These are phyloP conservation scores for Eutypa lata DNA, from an alignment of 2,329 filamentous ascomycete species.

Conservation along the genomic window DNA sequence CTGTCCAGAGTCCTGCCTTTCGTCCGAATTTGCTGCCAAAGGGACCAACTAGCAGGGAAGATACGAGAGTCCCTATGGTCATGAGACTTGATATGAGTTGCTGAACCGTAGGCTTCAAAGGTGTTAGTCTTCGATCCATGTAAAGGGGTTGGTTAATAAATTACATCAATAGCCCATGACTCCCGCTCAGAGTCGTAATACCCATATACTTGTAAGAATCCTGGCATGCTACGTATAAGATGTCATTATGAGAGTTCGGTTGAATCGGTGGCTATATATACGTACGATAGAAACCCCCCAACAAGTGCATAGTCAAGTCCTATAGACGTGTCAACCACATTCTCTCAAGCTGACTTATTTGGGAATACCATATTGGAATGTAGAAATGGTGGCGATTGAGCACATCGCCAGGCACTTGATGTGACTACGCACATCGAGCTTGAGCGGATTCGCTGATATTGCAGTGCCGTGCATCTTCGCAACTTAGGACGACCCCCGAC, in stretches of 20 bases:
- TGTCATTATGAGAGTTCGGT: neutral
- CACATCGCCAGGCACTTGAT: slow-evolving; percentile 27
- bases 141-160: neutral
- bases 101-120: slow-evolving; percentile 26
- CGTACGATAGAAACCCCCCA: slow-evolving; percentile 30
- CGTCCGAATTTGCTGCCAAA: slow-evolving; percentile 26
- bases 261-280: neutral
- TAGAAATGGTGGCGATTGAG: slow-evolving; percentile 26
- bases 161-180: slow-evolving; percentile 28
- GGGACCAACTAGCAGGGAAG: slow-evolving; percentile 28
- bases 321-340: neutral
- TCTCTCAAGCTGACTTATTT: neutral
- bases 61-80: slow-evolving; percentile 31
- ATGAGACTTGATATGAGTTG: slow-evolving; percentile 33
- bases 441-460: slow-evolving; percentile 26
- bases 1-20: slow-evolving; percentile 24
- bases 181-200: slow-evolving; percentile 22
- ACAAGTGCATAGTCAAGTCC: slow-evolving; percentile 31
- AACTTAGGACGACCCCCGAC: neutral
- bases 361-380: slow-evolving; percentile 29
- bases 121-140: neutral
- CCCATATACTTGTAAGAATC: slow-evolving; percentile 32
- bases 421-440: slow-evolving; percentile 26
- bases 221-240: slow-evolving; percentile 26
- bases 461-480: slow-evolving; percentile 15